These are phyloP conservation scores for Dionaea muscipula DNA, from an alignment of 179 eudicot genomes.

Conservation along the genomic window DNA sequence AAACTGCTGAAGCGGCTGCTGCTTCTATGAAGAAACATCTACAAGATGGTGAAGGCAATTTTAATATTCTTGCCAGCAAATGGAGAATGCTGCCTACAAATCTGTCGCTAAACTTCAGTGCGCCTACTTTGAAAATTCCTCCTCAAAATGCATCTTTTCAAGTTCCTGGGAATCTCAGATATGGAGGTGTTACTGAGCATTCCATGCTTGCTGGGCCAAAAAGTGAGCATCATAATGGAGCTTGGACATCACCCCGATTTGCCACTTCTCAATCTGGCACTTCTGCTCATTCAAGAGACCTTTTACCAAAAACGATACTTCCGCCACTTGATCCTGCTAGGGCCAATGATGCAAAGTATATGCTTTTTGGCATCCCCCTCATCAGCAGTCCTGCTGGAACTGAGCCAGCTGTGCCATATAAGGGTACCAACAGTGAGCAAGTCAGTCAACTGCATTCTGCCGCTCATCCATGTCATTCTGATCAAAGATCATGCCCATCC, in stretches of 20 bases:
- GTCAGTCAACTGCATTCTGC: conserved; percentile 19
- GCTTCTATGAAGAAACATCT: conserved; percentile 31
- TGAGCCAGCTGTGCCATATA: conserved; percentile 22
- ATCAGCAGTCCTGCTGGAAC: conserved; percentile 24
- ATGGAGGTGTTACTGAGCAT: conserved; percentile 40
- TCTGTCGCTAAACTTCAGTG: conserved; percentile 64
- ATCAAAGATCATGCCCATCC: conserved; percentile 34
- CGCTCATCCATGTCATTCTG: conserved; percentile 23
- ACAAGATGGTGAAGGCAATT: conserved; percentile 43
- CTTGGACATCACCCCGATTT: conserved; percentile 65
- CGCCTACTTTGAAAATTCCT: conserved; percentile 35
- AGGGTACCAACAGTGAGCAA: conserved; percentile 19
- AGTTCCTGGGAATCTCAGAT: conserved; percentile 37
- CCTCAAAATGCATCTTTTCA: conserved; percentile 32
- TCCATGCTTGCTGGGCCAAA: conserved; percentile 28
- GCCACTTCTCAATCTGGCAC: conserved; percentile 33
- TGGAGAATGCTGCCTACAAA: conserved; percentile 45
- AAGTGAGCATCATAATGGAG: conserved; percentile 39
- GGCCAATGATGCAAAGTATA: conserved; percentile 63
- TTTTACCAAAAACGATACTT: conserved; percentile 20
- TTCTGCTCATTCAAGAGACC: conserved; percentile 38
- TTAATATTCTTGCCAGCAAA: conserved; percentile 28
- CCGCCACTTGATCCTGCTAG: conserved; percentile 31
- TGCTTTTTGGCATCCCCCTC: conserved; percentile 75
- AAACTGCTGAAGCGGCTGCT: conserved; percentile 10